phyloP scores from a whole-genome alignment of 257 asterid species.

The Forsythia viridissima region DNA sequence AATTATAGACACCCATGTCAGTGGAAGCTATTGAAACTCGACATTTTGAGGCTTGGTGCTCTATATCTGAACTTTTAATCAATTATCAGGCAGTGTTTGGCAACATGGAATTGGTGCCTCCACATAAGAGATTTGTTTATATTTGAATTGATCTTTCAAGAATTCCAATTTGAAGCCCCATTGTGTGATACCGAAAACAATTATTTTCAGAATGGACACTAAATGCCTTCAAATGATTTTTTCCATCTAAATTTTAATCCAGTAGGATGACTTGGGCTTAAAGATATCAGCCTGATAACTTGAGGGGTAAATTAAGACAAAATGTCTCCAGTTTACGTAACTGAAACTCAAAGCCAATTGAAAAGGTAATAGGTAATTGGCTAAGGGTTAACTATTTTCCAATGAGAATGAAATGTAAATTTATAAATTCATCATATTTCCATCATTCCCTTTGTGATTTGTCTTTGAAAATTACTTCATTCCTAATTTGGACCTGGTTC shows the following conservation, averaged over 20 bases:
- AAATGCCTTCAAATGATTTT: slow-evolving; percentile 2
- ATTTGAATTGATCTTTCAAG: not conserved
- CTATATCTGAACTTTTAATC: not conserved
- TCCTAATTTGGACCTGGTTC: not conserved
- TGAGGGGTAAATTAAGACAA: not conserved
- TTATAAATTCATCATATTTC: not conserved
- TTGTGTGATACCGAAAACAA: not conserved
- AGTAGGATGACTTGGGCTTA: not conserved
- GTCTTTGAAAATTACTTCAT: not conserved
- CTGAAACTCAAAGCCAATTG: not conserved
- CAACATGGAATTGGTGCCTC: not conserved
- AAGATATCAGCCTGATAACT: not conserved
- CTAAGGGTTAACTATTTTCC: not conserved
- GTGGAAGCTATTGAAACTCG: not conserved
- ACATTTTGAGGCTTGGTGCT: not conserved
- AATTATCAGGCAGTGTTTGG: not conserved
- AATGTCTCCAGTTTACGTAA: not conserved
- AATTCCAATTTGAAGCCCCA: not conserved
- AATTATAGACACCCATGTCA: not conserved
- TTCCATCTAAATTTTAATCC: not conserved
- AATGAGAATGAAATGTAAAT: not conserved
- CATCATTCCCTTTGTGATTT: not conserved
- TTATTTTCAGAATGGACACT: not conserved
- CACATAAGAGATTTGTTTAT: not conserved
- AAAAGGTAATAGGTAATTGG: not conserved